phyloP scores from a whole-genome alignment of 805 yeast species.

The Candida methanosorbosa region DNA sequence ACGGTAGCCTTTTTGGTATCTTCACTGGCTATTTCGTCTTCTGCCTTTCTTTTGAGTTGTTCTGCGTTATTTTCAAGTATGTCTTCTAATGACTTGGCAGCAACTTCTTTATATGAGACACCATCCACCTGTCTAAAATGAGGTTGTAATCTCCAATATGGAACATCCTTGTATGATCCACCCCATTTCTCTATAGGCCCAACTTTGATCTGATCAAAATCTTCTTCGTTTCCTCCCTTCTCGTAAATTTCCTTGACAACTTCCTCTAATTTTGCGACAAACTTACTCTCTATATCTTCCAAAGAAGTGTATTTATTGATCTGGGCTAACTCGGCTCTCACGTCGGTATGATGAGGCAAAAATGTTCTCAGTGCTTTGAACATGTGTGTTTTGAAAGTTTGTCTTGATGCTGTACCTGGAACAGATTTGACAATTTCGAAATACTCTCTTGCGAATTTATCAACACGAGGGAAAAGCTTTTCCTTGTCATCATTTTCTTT shows the following conservation, averaged over 20 bases:
- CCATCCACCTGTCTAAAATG: constrained; percentile 89
- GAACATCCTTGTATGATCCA: constrained; percentile 70
- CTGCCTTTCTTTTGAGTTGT: constrained; percentile 5
- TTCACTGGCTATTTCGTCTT: not conserved
- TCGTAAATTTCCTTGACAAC: constrained; percentile 50
- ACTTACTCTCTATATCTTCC: constrained; percentile 33
- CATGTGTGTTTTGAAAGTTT: constrained; percentile 87
- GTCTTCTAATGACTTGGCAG: constrained; percentile 13
- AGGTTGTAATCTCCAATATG: constrained; percentile 97
- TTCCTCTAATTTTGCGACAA: constrained; percentile 60
- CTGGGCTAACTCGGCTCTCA: constrained; percentile 64
- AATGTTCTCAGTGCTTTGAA: constrained; percentile 83
- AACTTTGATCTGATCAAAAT: constrained; percentile 43
- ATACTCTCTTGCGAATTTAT: constrained; percentile 74
- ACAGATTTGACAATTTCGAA: constrained; percentile 65
- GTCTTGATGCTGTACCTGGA: constrained; percentile 64
- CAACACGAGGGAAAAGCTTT: constrained; percentile 77
- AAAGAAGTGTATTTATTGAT: constrained; percentile 29
- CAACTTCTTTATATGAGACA: constrained; percentile 37
- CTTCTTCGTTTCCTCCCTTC: constrained; percentile 40
- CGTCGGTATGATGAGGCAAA: constrained; percentile 64
- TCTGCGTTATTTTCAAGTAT: constrained; percentile 8
- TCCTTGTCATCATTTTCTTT: constrained; percentile 41
- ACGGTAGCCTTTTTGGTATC: not conserved
- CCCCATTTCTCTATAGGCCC: constrained; percentile 66